Evolutionary conservation across 2,329 filamentous ascomycete genomes (phyloP).

Genomic region (Cordyceps cicadae): DNA sequence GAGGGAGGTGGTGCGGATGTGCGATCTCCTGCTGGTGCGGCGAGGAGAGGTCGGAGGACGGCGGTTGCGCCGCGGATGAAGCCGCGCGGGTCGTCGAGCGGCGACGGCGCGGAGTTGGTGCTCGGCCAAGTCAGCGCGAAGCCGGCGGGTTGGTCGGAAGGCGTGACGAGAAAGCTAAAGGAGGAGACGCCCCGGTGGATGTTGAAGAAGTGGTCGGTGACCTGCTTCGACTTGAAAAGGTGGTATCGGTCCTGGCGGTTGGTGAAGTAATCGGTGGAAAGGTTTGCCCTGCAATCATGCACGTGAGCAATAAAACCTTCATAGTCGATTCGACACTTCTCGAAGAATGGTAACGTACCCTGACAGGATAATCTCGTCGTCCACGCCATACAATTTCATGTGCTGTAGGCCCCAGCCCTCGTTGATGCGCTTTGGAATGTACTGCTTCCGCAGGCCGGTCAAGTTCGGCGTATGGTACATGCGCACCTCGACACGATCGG

Average conservation of each 20-base stretch:
- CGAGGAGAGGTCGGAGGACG: constrained; percentile 58
- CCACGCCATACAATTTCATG: constrained; percentile 96
- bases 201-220: constrained; percentile 73
- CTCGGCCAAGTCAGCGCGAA: constrained; percentile 65
- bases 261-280: constrained; percentile 91
- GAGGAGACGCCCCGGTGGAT: constrained; percentile 71
- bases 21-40: background rate
- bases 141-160: constrained; percentile 46
- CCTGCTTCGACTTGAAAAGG: constrained; percentile 67
- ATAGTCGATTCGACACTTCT: background rate
- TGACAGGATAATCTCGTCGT: constrained; percentile 91
- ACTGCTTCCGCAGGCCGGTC: constrained; percentile 73
- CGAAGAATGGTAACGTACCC: constrained; percentile 44
- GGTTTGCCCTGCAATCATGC: constrained; percentile 53
- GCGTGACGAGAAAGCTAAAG: constrained; percentile 73
- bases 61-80: constrained; percentile 64
- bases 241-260: constrained; percentile 94
- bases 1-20: constrained; percentile 13
- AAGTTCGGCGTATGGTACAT: constrained; percentile 99
- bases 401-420: constrained; percentile 98
- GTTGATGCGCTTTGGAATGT: constrained; percentile 84
- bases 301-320: constrained; percentile 13
- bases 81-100: constrained; percentile 57
- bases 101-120: constrained; percentile 65
- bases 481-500: constrained; percentile 77